Conservation (phyloP, 345 rosid species). For the Mercurialis annua region DNA sequence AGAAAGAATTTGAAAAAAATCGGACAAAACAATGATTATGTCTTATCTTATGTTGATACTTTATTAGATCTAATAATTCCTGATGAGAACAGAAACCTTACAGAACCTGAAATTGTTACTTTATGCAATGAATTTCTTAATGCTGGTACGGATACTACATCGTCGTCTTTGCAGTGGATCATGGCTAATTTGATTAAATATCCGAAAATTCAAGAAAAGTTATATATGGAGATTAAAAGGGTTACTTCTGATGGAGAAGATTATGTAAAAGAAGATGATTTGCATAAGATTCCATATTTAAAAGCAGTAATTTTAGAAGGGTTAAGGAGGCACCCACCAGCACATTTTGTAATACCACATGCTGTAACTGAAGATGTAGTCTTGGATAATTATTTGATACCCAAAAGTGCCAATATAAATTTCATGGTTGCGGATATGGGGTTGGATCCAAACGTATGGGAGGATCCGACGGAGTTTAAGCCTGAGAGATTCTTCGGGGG, state of each 20-base stretch:
- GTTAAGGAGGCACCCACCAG: slow-evolving; percentile 21
- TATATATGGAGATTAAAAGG: slow-evolving; percentile 10
- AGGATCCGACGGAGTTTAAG: slow-evolving; percentile 22
- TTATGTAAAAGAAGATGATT: slow-evolving; percentile 11
- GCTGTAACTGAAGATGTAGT: slow-evolving; percentile 13
- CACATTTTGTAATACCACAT: slow-evolving; percentile 12
- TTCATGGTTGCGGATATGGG: slow-evolving; percentile 10
- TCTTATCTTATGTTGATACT: slow-evolving; percentile 18
- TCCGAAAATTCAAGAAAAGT: slow-evolving; percentile 20
- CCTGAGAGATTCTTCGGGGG: slow-evolving; percentile 21
- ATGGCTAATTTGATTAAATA: slow-evolving; percentile 19
- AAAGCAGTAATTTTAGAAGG: slow-evolving; percentile 21
- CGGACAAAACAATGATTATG: background rate
- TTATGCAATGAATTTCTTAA: slow-evolving; percentile 18
- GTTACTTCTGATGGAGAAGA: slow-evolving; percentile 3
- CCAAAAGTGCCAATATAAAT: slow-evolving; percentile 8
- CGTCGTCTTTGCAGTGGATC: slow-evolving; percentile 20
- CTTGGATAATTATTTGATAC: slow-evolving; percentile 1
- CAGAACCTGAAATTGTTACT: background rate
- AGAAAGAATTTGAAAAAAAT: slow-evolving; percentile 6
- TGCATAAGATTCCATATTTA: slow-evolving; percentile 15
- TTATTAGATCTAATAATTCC: slow-evolving; percentile 16
- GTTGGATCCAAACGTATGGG: slow-evolving; percentile 20
- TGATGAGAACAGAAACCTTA: slow-evolving; percentile 19
- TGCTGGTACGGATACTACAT: slow-evolving; percentile 18